Conservation (phyloP, 148 eudicot species). For the Rhododendron mucronatum region DNA sequence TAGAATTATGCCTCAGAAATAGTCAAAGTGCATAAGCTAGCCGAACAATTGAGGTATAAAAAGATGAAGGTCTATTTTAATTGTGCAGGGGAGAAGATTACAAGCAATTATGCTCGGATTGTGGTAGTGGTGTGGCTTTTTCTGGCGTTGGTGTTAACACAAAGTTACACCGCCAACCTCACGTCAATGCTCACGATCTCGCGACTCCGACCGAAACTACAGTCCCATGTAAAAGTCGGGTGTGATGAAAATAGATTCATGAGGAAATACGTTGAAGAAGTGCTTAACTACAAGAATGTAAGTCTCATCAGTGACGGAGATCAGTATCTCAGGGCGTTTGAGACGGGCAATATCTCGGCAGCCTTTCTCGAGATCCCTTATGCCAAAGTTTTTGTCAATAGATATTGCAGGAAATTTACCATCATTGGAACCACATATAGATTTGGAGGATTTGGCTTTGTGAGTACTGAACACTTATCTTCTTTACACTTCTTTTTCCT, state of each 20-base stretch:
- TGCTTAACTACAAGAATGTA: conserved; percentile 3
- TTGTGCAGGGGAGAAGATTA: conserved; percentile 6
- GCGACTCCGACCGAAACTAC: not conserved
- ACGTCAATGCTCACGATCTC: conserved; percentile 32
- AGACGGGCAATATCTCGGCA: conserved; percentile 3
- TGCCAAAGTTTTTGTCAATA: conserved; percentile 16
- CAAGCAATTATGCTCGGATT: conserved; percentile 12
- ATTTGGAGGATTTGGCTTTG: conserved; percentile 38
- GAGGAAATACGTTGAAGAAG: not conserved
- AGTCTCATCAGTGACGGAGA: not conserved
- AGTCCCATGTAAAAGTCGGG: conserved; percentile 18
- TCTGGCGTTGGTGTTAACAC: conserved; percentile 17
- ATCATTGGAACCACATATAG: conserved; percentile 16
- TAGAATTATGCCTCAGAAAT: too few relatives aligned
- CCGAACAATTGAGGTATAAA: too few relatives aligned
- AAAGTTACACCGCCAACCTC: conserved; percentile 30
- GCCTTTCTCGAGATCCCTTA: conserved; percentile 25
- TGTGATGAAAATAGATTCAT: not conserved
- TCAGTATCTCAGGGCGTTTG: not conserved
- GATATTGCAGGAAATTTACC: conserved; percentile 22
- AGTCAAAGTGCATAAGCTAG: too few relatives aligned
- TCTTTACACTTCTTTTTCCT: not conserved
- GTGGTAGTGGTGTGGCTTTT: conserved; percentile 36
- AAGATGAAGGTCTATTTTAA: not conserved
- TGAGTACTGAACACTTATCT: not conserved